These are phyloP conservation scores for Violaceomyces palustris DNA, from an alignment of 1,284 basidiomycete species.

Conservation along the genomic window DNA sequence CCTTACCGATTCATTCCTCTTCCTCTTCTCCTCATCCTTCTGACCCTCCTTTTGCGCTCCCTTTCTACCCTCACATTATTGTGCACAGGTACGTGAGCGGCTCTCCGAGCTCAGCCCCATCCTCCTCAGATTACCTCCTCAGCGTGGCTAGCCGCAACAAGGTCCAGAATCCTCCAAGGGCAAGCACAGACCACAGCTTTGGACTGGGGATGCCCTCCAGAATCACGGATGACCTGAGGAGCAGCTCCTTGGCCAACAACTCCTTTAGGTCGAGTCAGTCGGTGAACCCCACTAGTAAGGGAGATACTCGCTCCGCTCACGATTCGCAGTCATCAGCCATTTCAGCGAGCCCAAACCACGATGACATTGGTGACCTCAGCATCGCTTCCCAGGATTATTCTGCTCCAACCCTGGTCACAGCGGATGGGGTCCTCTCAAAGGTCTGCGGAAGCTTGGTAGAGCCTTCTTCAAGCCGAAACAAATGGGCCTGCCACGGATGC, in stretches of 20 bases:
- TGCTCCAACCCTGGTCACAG: slow-evolving; percentile 19
- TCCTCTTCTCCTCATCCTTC: background rate
- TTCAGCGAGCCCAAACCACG: background rate
- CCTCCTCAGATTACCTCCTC: background rate
- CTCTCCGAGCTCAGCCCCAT: background rate
- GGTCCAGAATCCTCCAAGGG: background rate
- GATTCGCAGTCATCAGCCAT: background rate
- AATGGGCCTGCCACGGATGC: slow-evolving; percentile 37
- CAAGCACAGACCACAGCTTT: slow-evolving; percentile 7
- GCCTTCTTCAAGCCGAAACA: slow-evolving; percentile 18
- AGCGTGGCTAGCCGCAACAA: background rate
- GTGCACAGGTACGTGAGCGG: background rate
- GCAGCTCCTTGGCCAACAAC: background rate
- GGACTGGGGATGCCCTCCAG: slow-evolving; percentile 33
- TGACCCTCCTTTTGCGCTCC: background rate
- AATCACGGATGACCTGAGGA: slow-evolving; percentile 25
- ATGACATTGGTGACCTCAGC: background rate
- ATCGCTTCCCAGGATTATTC: slow-evolving; percentile 23
- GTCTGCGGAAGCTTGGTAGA: slow-evolving; percentile 39
- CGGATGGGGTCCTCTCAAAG: slow-evolving; percentile 36
- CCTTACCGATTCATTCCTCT: background rate
- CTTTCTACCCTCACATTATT: background rate
- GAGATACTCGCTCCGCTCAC: background rate
- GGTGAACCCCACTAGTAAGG: background rate
- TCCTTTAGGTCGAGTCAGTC: background rate